These are phyloP conservation scores for Rhizopogon sp. DNA, from an alignment of 768 basidiomycete genomes.

Conservation along the genomic window DNA sequence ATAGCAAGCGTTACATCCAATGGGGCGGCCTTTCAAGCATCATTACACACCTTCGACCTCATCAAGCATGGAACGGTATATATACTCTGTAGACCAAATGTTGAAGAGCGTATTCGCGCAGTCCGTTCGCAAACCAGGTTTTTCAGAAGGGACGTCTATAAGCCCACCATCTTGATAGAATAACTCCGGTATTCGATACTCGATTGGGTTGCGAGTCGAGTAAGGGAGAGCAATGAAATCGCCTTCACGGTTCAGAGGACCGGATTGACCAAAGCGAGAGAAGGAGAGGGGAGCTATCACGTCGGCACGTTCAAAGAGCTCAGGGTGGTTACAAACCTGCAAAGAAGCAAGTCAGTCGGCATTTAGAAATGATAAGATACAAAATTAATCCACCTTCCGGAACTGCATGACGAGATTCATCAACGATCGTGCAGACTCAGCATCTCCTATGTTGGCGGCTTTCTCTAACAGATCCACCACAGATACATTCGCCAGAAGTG, in stretches of 20 bases:
- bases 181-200: slow-evolving; percentile 67
- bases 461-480: slow-evolving; percentile 92
- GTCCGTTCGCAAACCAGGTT: slow-evolving; percentile 44
- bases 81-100: slow-evolving; percentile 87
- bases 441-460: slow-evolving; percentile 87
- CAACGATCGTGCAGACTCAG: slow-evolving; percentile 85
- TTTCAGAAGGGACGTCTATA: slow-evolving; percentile 55
- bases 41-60: slow-evolving; percentile 43
- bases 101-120: slow-evolving; percentile 68
- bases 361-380: neutral
- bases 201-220: slow-evolving; percentile 84
- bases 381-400: slow-evolving; percentile 63
- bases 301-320: slow-evolving; percentile 95
- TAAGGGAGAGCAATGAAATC: slow-evolving; percentile 80
- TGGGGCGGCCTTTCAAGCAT: neutral
- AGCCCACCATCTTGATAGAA: slow-evolving; percentile 78
- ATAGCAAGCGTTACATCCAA: slow-evolving; percentile 18
- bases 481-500: slow-evolving; percentile 87
- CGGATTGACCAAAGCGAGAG: slow-evolving; percentile 73
- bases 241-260: slow-evolving; percentile 82
- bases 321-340: slow-evolving; percentile 96
- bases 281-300: slow-evolving; percentile 93
- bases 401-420: slow-evolving; percentile 99
- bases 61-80: slow-evolving; percentile 64
- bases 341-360: neutral